Conservation (phyloP, 2,329 filamentous ascomycete genomes). For the Curvularia lunata region DNA sequence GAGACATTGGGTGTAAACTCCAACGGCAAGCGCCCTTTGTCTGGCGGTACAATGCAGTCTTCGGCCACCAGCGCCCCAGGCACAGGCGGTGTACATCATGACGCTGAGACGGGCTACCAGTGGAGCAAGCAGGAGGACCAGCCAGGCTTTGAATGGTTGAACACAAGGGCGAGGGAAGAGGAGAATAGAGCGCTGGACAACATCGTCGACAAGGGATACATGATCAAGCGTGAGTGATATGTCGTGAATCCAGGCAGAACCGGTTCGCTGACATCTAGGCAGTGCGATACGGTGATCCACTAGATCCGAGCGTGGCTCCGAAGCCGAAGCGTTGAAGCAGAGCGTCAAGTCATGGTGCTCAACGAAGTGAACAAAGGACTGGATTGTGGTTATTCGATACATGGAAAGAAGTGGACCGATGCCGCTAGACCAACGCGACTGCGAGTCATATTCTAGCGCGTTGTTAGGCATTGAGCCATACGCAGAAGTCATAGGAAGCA, state of each 20-base stretch:
- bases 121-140: constrained; percentile 47
- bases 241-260: not conserved
- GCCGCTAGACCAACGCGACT: not conserved
- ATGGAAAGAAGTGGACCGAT: not conserved
- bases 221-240: constrained; percentile 42
- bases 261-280: constrained; percentile 17
- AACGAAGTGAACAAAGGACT: not conserved
- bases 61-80: constrained; percentile 14
- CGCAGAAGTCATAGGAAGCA: not conserved
- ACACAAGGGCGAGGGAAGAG: constrained; percentile 46
- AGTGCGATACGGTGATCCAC: constrained; percentile 48
- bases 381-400: not conserved
- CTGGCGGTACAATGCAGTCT: constrained; percentile 21
- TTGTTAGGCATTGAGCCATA: not conserved
- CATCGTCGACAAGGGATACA: constrained; percentile 43
- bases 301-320: constrained; percentile 38
- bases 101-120: constrained; percentile 44
- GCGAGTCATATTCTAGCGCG: not conserved
- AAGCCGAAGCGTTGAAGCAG: constrained; percentile 36
- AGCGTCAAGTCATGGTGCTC: not conserved
- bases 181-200: constrained; percentile 42
- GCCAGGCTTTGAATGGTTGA: constrained; percentile 50
- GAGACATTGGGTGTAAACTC: constrained; percentile 42
- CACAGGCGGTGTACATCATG: constrained; percentile 19
- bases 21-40: constrained; percentile 47